These are phyloP conservation scores for Penicillium sp. DNA, from an alignment of 2,329 filamentous ascomycete species.

Conservation along the genomic window DNA sequence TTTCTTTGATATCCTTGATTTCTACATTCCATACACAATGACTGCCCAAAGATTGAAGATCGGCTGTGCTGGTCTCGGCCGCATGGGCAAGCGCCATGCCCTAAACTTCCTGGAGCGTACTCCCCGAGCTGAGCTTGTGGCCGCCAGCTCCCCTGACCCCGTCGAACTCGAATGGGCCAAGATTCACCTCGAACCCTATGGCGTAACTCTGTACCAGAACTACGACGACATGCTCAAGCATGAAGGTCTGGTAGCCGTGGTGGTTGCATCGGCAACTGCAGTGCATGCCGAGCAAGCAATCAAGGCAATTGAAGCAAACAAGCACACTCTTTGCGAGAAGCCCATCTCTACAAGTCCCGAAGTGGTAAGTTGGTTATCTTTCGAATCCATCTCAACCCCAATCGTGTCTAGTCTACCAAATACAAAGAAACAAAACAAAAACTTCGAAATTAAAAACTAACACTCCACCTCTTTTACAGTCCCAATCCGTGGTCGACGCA, in stretches of 20 bases:
- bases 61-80: conserved; percentile 52
- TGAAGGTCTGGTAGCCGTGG: conserved; percentile 55
- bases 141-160: conserved; percentile 49
- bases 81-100: conserved; percentile 54
- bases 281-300: conserved; percentile 59
- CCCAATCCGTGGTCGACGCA: conserved; percentile 60
- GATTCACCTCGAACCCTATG: conserved; percentile 51
- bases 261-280: conserved; percentile 56
- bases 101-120: conserved; percentile 50
- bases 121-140: conserved; percentile 52
- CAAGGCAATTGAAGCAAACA: conserved; percentile 55
- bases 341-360: conserved; percentile 57
- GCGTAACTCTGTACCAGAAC: conserved; percentile 54
- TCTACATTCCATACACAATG: conserved; percentile 20
- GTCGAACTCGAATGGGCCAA: conserved; percentile 53
- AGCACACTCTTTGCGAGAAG: conserved; percentile 60
- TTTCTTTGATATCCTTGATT: background rate
- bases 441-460: background rate
- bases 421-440: background rate
- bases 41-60: conserved; percentile 42
- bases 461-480: conserved; percentile 41
- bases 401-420: background rate
- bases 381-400: background rate
- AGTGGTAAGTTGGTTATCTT: conserved; percentile 46
- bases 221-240: conserved; percentile 60